Conservation (phyloP, 306 rosid species). For the Betula pendula region DNA sequence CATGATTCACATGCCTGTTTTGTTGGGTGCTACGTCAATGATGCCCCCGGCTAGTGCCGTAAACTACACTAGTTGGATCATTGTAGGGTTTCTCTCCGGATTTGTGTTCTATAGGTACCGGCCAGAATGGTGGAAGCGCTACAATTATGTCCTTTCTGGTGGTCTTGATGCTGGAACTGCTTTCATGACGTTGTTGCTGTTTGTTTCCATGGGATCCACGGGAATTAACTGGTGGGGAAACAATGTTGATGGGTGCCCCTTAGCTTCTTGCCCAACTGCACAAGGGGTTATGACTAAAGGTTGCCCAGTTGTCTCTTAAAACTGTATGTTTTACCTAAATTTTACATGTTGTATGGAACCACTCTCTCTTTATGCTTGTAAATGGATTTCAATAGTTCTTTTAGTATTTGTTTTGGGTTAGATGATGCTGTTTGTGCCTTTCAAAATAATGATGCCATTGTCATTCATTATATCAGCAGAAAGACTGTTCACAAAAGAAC, state of each 20-base stretch:
- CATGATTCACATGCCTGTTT: conserved; percentile 61
- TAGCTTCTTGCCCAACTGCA: conserved; percentile 76
- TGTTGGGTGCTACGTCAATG: conserved; percentile 62
- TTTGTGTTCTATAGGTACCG: conserved; percentile 43
- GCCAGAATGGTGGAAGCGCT: conserved; percentile 61
- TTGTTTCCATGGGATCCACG: conserved; percentile 44
- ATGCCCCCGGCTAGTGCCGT: conserved; percentile 83
- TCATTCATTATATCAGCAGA: neutral
- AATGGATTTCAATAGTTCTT: neutral
- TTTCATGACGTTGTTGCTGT: conserved; percentile 62
- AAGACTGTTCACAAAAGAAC: no score
- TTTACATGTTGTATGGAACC: neutral
- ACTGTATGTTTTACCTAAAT: neutral
- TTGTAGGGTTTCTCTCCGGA: conserved; percentile 56
- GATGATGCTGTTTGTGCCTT: neutral
- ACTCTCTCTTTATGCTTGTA: neutral
- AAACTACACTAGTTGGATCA: conserved; percentile 74
- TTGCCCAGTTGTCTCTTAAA: conserved; percentile 46
- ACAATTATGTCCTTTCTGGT: conserved; percentile 70
- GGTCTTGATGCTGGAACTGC: conserved; percentile 93
- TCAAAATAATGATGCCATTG: neutral
- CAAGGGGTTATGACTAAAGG: conserved; percentile 39
- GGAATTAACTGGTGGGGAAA: conserved; percentile 73
- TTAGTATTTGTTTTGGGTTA: neutral
- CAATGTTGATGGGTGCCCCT: conserved; percentile 59